Evolutionary conservation across 306 rosid genomes (phyloP), one percentile per base, ranked within the genome.

Genomic region (Lathyrus aphaca): DNA sequence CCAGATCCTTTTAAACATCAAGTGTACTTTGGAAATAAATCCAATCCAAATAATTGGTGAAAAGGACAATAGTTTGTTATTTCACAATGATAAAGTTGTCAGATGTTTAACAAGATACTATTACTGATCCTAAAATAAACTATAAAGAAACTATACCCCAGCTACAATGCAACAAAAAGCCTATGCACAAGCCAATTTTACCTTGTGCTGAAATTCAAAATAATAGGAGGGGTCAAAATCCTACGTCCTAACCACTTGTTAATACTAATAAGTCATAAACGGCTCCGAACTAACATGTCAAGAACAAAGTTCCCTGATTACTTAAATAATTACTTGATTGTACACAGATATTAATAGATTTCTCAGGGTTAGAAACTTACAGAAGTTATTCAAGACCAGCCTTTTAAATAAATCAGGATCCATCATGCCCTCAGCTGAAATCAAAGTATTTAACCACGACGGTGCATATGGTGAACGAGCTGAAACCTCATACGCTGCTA

Each of bases 341-440:
- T 29, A 23, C 15, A 72, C n/a, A 15, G 30, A 48, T 39, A 29
- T 27, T 75, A 19, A 67, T 54, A 46, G 35, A 63, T 76, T 55
- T 69, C 42, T 44, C 12, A 44, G 10, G 40, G 35, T 46, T 71
- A 74, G 79, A 62, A 74, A 72, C 99, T 87, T 68, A 95, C 99
- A 95, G 60, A 95, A 95, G 86, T 95, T 95, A 83, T 91, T 95
- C 80, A 89, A 72, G 73, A 95, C 91, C 46, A 95, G 97, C 71
- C 85, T 91, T 81, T 83, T 76, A 59, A 91, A 77, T 75, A 91
- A 79, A 48, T 91, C 96, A 18, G 99, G 95, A 59, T 95, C 87
- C 99, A 95, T 95, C 99, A 95, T 95, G 78, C 82, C 89, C 84
- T 89, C 89, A 12, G 97, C 91, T 19, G 99, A 91, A 82, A 95